Evolutionary conservation across 1,284 basidiomycete species (phyloP).

Genomic region (Austroboletus novae-zelandiae): DNA sequence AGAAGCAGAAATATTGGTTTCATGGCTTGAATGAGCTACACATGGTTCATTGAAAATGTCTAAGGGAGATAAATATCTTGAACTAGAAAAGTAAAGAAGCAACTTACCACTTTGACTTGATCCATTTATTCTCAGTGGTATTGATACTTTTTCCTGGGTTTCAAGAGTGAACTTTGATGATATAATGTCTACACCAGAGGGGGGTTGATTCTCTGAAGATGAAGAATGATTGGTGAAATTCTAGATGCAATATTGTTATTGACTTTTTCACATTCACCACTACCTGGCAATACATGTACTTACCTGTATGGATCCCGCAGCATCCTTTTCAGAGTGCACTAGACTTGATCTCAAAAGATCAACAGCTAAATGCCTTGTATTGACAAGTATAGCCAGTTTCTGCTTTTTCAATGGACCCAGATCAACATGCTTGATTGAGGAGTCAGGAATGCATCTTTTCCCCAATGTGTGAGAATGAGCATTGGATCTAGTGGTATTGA

Average conservation of each 20-base stretch:
- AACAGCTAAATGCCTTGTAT: constrained; percentile 14
- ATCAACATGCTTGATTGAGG: background rate
- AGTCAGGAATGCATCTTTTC: background rate
- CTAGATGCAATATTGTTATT: background rate
- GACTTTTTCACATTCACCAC: background rate
- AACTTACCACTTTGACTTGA: background rate
- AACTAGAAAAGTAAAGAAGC: background rate
- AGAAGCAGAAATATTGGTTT: background rate
- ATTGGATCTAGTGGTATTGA: background rate
- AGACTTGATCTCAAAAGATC: background rate
- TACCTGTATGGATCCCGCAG: background rate
- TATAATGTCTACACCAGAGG: background rate
- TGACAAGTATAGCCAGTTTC: constrained; percentile 14
- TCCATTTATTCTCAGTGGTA: background rate
- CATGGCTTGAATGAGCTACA: background rate
- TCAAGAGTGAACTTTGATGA: background rate
- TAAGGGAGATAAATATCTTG: background rate
- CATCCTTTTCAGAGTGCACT: background rate
- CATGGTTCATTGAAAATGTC: background rate
- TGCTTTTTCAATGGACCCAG: constrained; percentile 2
- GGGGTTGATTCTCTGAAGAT: background rate
- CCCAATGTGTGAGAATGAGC: background rate
- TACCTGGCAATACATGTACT: background rate
- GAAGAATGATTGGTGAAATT: background rate
- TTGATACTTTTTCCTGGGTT: background rate